phyloP scores from a whole-genome alignment of 306 rosid genomes.

The Castanea mollissima region DNA sequence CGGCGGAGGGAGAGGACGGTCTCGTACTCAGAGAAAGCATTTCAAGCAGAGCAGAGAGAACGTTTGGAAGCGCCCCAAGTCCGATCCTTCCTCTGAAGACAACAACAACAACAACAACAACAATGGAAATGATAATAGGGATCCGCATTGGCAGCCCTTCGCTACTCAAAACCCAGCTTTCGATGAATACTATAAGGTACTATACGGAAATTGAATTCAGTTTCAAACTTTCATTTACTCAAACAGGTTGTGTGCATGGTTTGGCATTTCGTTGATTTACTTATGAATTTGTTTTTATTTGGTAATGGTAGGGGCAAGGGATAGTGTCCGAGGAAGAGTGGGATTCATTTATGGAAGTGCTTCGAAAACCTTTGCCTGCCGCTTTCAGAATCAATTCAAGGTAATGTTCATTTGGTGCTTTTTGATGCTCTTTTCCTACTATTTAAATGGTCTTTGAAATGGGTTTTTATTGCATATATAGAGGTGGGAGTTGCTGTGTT shows the following conservation, averaged over 20 bases:
- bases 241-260: not conserved
- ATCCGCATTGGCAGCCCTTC: conserved; percentile 70
- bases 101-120: conserved; percentile 8
- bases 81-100: conserved; percentile 45
- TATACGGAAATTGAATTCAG: not conserved
- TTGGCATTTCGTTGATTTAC: not conserved
- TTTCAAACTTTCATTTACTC: not conserved
- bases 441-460: not conserved
- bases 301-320: conserved; percentile 49
- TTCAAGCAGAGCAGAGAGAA: conserved; percentile 81
- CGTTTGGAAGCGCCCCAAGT: conserved; percentile 86
- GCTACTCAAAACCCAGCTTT: conserved; percentile 59
- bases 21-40: conserved; percentile 88
- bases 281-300: not conserved
- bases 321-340: conserved; percentile 64
- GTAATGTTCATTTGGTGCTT: conserved; percentile 22
- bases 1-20: conserved; percentile 54
- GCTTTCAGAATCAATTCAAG: conserved; percentile 88
- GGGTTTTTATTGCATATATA: not conserved
- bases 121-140: not conserved
- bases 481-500: not conserved
- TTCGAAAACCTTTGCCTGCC: conserved; percentile 88
- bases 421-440: not conserved
- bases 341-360: conserved; percentile 66
- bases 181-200: conserved; percentile 72